These are phyloP conservation scores for Rhodamnia argentea DNA, from an alignment of 345 rosid genomes.

Conservation along the genomic window DNA sequence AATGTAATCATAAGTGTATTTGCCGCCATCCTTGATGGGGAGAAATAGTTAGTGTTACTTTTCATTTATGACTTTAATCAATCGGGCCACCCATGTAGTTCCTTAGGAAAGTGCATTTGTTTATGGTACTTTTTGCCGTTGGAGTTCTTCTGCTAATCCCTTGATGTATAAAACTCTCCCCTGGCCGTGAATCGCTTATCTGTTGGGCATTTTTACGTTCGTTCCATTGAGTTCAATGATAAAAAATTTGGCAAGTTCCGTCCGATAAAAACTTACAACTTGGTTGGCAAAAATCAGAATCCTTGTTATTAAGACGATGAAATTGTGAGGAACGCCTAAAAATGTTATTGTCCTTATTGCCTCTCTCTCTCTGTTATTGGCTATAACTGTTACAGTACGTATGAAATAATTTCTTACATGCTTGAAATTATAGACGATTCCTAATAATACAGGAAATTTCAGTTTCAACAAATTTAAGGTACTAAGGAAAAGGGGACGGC, in stretches of 20 bases:
- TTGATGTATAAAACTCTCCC: no score
- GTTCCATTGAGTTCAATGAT: rapidly evolving
- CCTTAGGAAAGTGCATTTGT: background rate
- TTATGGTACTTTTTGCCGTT: background rate
- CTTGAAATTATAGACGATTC: background rate
- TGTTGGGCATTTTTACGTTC: background rate
- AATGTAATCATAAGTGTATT: background rate
- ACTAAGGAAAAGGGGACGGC: background rate
- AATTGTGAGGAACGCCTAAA: no score
- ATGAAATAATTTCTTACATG: background rate
- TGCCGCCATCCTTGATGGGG: background rate
- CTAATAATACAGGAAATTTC: background rate
- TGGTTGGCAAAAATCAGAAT: no score
- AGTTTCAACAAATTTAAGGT: background rate
- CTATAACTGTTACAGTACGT: rapidly evolving
- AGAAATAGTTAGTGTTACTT: background rate
- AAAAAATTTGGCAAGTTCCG: background rate
- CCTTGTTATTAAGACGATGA: no score
- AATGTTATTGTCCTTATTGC: rapidly evolving
- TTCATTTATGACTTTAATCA: background rate
- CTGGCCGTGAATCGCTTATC: background rate
- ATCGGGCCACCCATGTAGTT: background rate
- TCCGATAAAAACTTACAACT: no score
- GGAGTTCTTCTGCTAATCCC: background rate
- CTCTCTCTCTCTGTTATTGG: rapidly evolving